phyloP scores from a whole-genome alignment of 208 protist genomes.

The Tritrichomonas foetus region DNA sequence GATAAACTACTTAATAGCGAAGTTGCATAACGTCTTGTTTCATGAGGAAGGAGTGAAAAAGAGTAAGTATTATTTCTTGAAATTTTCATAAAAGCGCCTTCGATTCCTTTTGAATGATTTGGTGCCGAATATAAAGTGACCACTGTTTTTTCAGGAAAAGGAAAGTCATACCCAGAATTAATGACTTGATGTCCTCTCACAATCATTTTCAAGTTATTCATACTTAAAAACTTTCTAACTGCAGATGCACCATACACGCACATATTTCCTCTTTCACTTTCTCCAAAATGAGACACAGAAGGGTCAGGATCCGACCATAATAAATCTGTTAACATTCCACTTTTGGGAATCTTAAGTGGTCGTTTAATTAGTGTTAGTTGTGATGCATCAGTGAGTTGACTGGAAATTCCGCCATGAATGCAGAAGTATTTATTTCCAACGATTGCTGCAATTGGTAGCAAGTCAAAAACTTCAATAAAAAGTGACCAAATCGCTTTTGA shows the following conservation, averaged over 20 bases:
- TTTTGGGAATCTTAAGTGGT: too few relatives aligned
- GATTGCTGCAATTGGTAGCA: not conserved
- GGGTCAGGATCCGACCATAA: conserved; percentile 66
- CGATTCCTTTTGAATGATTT: too few relatives aligned
- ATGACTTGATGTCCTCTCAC: conserved; percentile 63
- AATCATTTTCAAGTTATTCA: conserved; percentile 90
- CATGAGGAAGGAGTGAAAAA: too few relatives aligned
- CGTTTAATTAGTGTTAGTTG: too few relatives aligned
- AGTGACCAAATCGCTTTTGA: not conserved
- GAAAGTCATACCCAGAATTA: conserved; percentile 76
- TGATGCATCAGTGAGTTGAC: too few relatives aligned
- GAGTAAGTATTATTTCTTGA: too few relatives aligned
- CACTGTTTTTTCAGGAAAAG: conserved; percentile 89
- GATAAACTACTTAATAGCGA: too few relatives aligned
- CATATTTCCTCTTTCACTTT: conserved; percentile 76
- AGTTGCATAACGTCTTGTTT: too few relatives aligned
- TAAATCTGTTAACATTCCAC: conserved; percentile 62
- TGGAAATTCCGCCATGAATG: conserved; percentile 97
- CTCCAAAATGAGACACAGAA: conserved; percentile 75
- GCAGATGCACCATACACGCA: conserved; percentile 93
- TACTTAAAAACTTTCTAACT: conserved; percentile 91
- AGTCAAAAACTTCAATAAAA: not conserved
- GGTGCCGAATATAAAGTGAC: too few relatives aligned
- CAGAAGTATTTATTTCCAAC: conserved; percentile 67
- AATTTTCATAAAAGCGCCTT: too few relatives aligned